phyloP scores from a whole-genome alignment of 345 rosid species.

The Schrenkiella parvula region DNA sequence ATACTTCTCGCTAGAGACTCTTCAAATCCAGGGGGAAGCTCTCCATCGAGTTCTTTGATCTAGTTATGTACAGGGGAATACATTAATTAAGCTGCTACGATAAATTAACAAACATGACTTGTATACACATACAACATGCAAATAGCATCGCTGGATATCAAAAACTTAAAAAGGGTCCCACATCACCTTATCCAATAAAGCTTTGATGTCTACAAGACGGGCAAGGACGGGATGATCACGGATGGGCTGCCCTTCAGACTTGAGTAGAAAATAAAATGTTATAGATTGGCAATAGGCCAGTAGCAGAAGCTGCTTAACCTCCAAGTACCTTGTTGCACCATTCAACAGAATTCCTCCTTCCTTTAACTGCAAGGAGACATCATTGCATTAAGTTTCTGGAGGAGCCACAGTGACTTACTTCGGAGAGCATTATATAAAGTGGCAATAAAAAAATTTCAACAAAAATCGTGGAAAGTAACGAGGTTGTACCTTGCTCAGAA shows the following conservation, averaged over 20 bases:
- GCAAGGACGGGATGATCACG: slow-evolving; percentile 90
- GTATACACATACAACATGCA: not conserved
- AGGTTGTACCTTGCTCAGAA: slow-evolving; percentile 53
- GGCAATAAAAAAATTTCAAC: not conserved
- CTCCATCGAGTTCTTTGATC: slow-evolving; percentile 67
- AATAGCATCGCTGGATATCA: not conserved
- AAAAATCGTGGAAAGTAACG: not conserved
- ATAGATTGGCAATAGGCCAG: slow-evolving; percentile 83
- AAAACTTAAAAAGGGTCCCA: slow-evolving; percentile 7
- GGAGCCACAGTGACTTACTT: not conserved
- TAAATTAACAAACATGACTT: not conserved
- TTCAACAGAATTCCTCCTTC: slow-evolving; percentile 35
- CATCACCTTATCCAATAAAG: slow-evolving; percentile 71
- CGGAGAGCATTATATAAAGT: not conserved
- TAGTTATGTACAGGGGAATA: slow-evolving; percentile 10
- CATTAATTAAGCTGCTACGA: not conserved
- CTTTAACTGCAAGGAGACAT: slow-evolving; percentile 46
- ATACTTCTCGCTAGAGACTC: slow-evolving; percentile 44
- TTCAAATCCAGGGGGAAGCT: slow-evolving; percentile 59
- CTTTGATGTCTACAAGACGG: slow-evolving; percentile 79
- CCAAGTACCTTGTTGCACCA: slow-evolving; percentile 63
- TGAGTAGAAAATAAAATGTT: slow-evolving; percentile 86
- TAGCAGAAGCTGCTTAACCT: slow-evolving; percentile 75
- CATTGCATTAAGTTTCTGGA: not conserved
- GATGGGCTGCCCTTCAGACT: slow-evolving; percentile 84